These are phyloP conservation scores for Pseudozyma tsukubaensis DNA, from an alignment of 1,284 basidiomycete genomes.

Conservation along the genomic window DNA sequence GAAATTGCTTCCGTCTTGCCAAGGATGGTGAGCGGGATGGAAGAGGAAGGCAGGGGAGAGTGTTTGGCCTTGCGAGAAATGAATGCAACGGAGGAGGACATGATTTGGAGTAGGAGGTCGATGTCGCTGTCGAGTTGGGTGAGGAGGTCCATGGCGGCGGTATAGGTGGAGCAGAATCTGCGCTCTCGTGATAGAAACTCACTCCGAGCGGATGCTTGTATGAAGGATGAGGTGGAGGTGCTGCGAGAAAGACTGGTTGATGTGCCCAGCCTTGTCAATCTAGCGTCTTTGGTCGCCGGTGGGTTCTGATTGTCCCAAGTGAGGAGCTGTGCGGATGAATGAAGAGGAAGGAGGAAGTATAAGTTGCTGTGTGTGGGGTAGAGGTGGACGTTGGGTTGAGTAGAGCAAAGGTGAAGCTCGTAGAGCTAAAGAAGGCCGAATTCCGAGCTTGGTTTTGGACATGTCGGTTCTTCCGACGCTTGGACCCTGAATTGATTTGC, in stretches of 20 bases:
- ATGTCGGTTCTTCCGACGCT: too few relatives aligned
- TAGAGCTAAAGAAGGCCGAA: conserved; percentile 3
- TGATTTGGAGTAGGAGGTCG: conserved; percentile 57
- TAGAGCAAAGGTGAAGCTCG: too few relatives aligned
- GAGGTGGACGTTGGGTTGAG: not conserved
- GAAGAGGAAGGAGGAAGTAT: too few relatives aligned
- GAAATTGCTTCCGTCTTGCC: conserved; percentile 52
- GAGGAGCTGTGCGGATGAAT: too few relatives aligned
- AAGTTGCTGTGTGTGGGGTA: not conserved
- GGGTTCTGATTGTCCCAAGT: too few relatives aligned
- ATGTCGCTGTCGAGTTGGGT: conserved; percentile 52
- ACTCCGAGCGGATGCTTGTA: not conserved
- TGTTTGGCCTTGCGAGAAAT: conserved; percentile 57
- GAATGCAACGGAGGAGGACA: conserved; percentile 58
- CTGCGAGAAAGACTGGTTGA: not conserved
- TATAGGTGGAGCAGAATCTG: too few relatives aligned
- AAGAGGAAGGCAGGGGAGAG: conserved; percentile 24
- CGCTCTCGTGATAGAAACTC: not conserved
- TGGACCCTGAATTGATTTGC: not conserved
- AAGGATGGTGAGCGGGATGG: conserved; percentile 48
- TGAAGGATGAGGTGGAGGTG: not conserved
- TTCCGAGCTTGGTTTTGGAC: not conserved
- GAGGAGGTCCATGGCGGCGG: conserved; percentile 49
- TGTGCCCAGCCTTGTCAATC: too few relatives aligned
- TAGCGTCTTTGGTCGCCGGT: too few relatives aligned